Evolutionary conservation across 345 rosid genomes (phyloP), one percentile per base, ranked within the genome.

Genomic region (Psidium friedrichsthalianum): DNA sequence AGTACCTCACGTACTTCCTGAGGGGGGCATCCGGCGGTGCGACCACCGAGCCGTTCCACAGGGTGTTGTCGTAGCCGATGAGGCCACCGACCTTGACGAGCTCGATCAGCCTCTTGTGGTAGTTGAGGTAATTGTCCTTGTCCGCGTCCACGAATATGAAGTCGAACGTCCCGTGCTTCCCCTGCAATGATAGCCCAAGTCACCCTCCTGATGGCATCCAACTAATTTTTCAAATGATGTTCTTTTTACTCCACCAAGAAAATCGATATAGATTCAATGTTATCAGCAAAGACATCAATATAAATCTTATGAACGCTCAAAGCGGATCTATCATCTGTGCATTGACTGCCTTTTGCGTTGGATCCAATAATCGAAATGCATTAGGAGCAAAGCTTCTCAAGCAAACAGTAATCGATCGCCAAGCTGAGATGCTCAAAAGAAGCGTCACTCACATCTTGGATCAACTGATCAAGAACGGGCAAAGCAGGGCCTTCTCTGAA

Each of bases 61-160:
- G 88, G 90, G 99, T 96, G 94, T 98, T 96, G 94, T 98, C 98
- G 89, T 98, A 98, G 55, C 99, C 99, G 80, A 98, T 94, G 83
- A 98, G 82, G 8, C 99, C 99, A 2, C 99, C 98, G 10, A 98
- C 93, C 84, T 94, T 96, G 74, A 95, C 95, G 83, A 98, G 87
- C 3, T 96, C 98, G 11, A 96, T 92, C 91, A 96, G 58, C 85
- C 98, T 92, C 90, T 94, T 92, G 90, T 96, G 99, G 90, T 96
- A 95, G 92, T 96, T 96, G 10, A 96, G 36, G 89, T 98, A 96
- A 90, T 98, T 98, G 93, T 96, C 99, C 86, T 98, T 98, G 87
- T 98, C 99, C 32, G 99, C 99, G 82, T 98, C 99, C 87, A 98
- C 99, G 84, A 98, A 96, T 20, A 98, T 90, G 93, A 98, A 98